Evolutionary conservation across 805 yeast species (phyloP), one percentile per base, ranked within the genome.

Genomic region (Yamadazyma ubonensis): DNA sequence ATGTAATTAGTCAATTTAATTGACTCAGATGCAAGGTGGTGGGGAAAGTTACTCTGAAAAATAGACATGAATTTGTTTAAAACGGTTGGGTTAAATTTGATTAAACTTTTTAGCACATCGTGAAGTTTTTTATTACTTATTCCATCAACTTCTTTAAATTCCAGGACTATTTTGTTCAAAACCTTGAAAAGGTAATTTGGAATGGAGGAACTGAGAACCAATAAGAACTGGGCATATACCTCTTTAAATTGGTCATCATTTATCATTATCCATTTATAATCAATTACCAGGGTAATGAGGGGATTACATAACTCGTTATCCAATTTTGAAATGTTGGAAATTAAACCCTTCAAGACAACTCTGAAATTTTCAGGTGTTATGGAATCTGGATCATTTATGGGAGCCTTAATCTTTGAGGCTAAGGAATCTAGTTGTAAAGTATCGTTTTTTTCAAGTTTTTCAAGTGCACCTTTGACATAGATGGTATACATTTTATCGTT

Each of bases 131-230:
- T 8, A 18, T 21, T 31, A 18, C 33, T 34, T 4, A 19, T 31
- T 0, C 26, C n/a, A 21, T 48, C 48, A 17, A 45, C 29, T 11
- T 39, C 39, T 32, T 52, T 62, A 51, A 91, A 85, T 52, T 81
- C 88, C 14, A 70, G 52, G 8, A 89, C 74, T n/a, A 91, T 61
- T 42, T 77, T 75, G 44, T 72, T 67, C 15, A 86, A 80, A n/a
- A 91, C 86, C 43, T 86, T 95, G 46, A 78, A 75, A 78, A 93
- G 81, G 86, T 95, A 91, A 59, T 81, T 86, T 6, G 98, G 98
- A 44, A 82, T 72, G 33, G 91, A 84, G 3, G 95, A 83, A 27
- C 90, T 86, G 38, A 91, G 71, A 19, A 90, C 86, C 32, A 79
- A 73, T 33, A 87, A 64, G 59, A 93, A 93, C 31, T 79, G 81